Evolutionary conservation across 495 filamentous ascomycete genomes (phyloP).

Genomic region (Lasiosphaeria miniovina): DNA sequence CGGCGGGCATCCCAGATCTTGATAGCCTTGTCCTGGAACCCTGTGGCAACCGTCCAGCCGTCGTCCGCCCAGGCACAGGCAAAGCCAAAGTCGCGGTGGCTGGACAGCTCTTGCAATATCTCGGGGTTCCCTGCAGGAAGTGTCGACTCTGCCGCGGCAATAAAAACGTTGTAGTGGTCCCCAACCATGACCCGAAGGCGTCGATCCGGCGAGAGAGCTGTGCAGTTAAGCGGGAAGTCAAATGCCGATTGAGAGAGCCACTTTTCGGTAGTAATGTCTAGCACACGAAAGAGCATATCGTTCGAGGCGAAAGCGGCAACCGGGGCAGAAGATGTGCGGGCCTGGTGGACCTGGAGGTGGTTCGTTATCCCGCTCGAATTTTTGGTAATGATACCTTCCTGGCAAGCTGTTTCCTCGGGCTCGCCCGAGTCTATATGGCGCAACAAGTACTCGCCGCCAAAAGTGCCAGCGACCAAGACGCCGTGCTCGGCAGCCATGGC

Average conservation of each 20-base stretch:
- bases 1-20: slow-evolving; percentile 84
- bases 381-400: slow-evolving; percentile 64
- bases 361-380: slow-evolving; percentile 78
- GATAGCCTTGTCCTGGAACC: slow-evolving; percentile 81
- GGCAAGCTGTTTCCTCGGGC: slow-evolving; percentile 38
- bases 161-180: slow-evolving; percentile 44
- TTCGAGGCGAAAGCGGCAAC: slow-evolving; percentile 80
- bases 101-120: slow-evolving; percentile 51
- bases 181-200: slow-evolving; percentile 77
- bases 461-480: slow-evolving; percentile 75
- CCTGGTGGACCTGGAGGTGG: slow-evolving; percentile 69
- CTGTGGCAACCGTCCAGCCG: slow-evolving; percentile 83
- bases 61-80: slow-evolving; percentile 90
- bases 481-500: slow-evolving; percentile 66
- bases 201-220: slow-evolving; percentile 72
- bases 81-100: slow-evolving; percentile 81
- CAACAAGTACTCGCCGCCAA: slow-evolving; percentile 76
- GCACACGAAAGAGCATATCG: slow-evolving; percentile 68
- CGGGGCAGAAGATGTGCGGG: slow-evolving; percentile 58
- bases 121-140: slow-evolving; percentile 33
- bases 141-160: slow-evolving; percentile 45
- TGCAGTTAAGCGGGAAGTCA: slow-evolving; percentile 76
- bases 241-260: slow-evolving; percentile 61
- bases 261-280: slow-evolving; percentile 68
- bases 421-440: slow-evolving; percentile 48